Evolutionary conservation across 2,329 filamentous ascomycete genomes (phyloP).

Genomic region (Colletotrichum sp.): DNA sequence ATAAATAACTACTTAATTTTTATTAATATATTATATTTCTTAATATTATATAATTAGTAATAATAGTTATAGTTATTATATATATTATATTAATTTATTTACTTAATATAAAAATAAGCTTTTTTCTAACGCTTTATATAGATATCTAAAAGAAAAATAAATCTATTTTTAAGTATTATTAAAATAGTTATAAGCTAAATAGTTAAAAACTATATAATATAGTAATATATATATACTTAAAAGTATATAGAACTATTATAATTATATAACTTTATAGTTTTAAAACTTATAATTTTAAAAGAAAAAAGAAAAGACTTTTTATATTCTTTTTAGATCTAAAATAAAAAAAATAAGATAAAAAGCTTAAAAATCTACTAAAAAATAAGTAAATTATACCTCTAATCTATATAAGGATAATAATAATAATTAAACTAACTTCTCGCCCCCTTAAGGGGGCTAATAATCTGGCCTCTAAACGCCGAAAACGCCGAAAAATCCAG

Average conservation of each 20-base stretch:
- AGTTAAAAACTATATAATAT: neutral
- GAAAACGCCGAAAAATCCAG: too few relatives aligned
- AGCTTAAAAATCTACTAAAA: too few relatives aligned
- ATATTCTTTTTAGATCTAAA: too few relatives aligned
- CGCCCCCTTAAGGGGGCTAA: rapidly evolving
- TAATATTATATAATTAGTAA: neutral
- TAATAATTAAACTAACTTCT: too few relatives aligned
- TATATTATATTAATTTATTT: neutral
- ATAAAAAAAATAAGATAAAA: too few relatives aligned
- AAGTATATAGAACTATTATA: neutral
- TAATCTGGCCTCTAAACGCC: too few relatives aligned
- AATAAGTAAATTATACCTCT: too few relatives aligned
- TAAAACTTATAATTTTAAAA: too few relatives aligned
- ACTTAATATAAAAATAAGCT: neutral
- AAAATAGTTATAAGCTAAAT: neutral
- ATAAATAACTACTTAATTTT: neutral
- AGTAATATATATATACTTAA: neutral
- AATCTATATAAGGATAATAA: too few relatives aligned
- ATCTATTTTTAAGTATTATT: neutral
- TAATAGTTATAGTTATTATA: neutral
- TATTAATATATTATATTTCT: neutral
- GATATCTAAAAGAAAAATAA: neutral
- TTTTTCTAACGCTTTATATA: neutral
- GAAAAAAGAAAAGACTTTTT: neutral
- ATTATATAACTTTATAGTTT: neutral